Conservation (phyloP, 257 asterid species). For the Solanum appendiculatum region DNA sequence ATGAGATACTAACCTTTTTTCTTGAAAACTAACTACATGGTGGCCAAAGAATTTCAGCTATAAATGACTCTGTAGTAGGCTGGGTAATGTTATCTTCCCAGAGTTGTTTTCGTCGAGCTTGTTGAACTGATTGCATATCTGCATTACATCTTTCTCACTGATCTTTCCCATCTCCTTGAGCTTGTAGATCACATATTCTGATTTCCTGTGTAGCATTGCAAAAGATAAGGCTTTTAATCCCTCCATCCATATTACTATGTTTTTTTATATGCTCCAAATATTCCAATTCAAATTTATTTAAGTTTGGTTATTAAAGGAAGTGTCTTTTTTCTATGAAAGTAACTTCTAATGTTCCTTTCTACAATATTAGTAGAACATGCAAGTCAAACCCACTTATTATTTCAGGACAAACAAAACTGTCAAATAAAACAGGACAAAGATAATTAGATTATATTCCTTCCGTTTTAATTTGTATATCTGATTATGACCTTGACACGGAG, state of each 20-base stretch:
- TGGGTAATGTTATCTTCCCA: constrained; percentile 70
- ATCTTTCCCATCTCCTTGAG: constrained; percentile 82
- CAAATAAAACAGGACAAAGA: background rate
- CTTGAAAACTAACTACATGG: background rate
- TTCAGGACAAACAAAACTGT: background rate
- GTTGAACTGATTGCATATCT: constrained; percentile 55
- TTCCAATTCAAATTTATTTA: background rate
- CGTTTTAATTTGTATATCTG: background rate
- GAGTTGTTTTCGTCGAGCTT: constrained; percentile 58
- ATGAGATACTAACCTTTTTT: background rate
- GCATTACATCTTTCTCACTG: constrained; percentile 53
- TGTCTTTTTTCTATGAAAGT: background rate
- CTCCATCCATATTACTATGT: background rate
- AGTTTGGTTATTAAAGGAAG: background rate
- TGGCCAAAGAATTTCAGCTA: background rate
- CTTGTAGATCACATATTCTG: constrained; percentile 74
- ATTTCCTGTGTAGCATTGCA: constrained; percentile 39
- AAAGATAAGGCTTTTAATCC: background rate
- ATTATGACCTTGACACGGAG: background rate
- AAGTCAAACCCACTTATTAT: background rate
- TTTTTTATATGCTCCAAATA: background rate
- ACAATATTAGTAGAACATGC: background rate
- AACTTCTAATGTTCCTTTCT: background rate
- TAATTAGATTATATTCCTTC: background rate
- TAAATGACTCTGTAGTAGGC: constrained; percentile 42